Conservation (phyloP, 2,329 filamentous ascomycete genomes). For the Neonectria faginata region DNA sequence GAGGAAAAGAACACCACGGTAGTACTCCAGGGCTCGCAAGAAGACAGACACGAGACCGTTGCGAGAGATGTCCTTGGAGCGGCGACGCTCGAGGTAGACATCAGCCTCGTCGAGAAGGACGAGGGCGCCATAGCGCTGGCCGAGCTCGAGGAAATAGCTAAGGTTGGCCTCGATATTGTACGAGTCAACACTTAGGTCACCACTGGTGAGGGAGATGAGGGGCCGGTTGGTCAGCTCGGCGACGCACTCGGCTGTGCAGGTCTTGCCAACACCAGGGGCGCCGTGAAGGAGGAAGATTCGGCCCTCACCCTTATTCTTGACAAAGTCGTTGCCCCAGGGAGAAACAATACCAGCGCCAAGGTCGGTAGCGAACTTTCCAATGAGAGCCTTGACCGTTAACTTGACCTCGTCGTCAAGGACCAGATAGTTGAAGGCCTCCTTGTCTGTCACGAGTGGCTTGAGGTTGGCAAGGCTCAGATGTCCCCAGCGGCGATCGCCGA, state of each 20-base stretch:
- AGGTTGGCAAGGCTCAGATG: slow-evolving; percentile 56
- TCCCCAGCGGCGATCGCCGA: slow-evolving; percentile 59
- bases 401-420: slow-evolving; percentile 63
- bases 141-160: slow-evolving; percentile 61
- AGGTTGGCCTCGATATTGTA: slow-evolving; percentile 57
- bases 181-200: slow-evolving; percentile 58
- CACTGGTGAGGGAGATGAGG: slow-evolving; percentile 63
- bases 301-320: slow-evolving; percentile 63
- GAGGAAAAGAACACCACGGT: slow-evolving; percentile 62
- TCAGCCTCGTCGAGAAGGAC: slow-evolving; percentile 71
- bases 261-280: slow-evolving; percentile 68
- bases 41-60: slow-evolving; percentile 63
- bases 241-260: slow-evolving; percentile 66
- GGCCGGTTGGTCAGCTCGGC: slow-evolving; percentile 64
- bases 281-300: slow-evolving; percentile 65
- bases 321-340: slow-evolving; percentile 60
- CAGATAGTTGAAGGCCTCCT: slow-evolving; percentile 62
- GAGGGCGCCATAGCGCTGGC: slow-evolving; percentile 62
- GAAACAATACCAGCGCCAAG: slow-evolving; percentile 52
- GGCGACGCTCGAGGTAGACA: slow-evolving; percentile 68
- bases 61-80: slow-evolving; percentile 56
- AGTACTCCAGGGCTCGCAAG: slow-evolving; percentile 64
- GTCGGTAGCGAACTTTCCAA: slow-evolving; percentile 59
- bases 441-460: slow-evolving; percentile 56
- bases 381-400: slow-evolving; percentile 59